phyloP scores from a whole-genome alignment of 164 flowering plant species.

The Platanus orientalis region DNA sequence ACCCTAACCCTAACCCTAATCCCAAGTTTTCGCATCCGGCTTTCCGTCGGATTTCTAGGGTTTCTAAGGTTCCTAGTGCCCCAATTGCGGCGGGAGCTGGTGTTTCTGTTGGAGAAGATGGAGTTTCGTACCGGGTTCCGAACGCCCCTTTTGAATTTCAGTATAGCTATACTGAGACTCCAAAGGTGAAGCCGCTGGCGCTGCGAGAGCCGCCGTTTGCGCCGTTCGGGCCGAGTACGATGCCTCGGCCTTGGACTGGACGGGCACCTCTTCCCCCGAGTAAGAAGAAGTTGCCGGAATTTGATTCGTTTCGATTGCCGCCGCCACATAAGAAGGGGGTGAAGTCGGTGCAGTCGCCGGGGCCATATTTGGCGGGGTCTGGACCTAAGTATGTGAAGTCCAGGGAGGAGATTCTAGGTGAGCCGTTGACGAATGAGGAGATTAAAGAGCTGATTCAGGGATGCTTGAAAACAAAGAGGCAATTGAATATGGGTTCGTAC shows the following conservation, averaged over 20 bases:
- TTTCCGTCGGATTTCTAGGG: slow-evolving; percentile 11
- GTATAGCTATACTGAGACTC: slow-evolving; percentile 74
- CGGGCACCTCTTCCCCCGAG: slow-evolving; percentile 47
- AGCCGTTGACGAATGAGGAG: slow-evolving; percentile 69
- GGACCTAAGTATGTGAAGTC: slow-evolving; percentile 60
- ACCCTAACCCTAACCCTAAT: slow-evolving; percentile 7
- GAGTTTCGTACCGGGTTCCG: slow-evolving; percentile 53
- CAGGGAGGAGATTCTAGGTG: slow-evolving; percentile 82
- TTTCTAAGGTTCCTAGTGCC: neutral
- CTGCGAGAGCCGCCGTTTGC: slow-evolving; percentile 16
- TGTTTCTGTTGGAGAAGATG: slow-evolving; percentile 40
- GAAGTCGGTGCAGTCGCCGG: slow-evolving; percentile 85
- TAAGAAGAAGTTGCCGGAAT: slow-evolving; percentile 63
- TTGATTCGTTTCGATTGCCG: slow-evolving; percentile 68
- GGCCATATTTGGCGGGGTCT: slow-evolving; percentile 72
- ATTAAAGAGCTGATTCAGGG: slow-evolving; percentile 35
- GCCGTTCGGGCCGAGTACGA: slow-evolving; percentile 16
- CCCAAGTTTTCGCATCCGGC: slow-evolving; percentile 17
- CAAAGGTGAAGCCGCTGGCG: slow-evolving; percentile 20
- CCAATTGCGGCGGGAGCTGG: neutral
- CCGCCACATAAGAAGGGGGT: slow-evolving; percentile 81
- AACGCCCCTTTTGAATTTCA: slow-evolving; percentile 77
- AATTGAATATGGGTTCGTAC: slow-evolving; percentile 64
- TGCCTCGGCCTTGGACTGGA: slow-evolving; percentile 24
- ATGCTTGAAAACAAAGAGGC: slow-evolving; percentile 39